Evolutionary conservation across 2,329 filamentous ascomycete genomes (phyloP), one percentile per base, ranked within the genome.

Genomic region (Fusarium cyanostomum): DNA sequence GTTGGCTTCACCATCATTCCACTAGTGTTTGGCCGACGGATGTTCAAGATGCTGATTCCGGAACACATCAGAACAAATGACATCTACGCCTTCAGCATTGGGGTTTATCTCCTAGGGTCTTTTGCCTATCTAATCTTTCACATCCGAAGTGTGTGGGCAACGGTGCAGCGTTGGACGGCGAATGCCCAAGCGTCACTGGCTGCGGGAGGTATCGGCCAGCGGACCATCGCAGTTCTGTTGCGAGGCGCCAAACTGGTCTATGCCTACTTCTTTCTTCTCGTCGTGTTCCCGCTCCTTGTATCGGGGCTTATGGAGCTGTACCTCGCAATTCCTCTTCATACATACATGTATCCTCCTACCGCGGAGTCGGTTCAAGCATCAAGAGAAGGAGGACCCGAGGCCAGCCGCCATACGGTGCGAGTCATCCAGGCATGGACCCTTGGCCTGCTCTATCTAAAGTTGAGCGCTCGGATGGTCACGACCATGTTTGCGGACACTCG

Each of bases 391-490:
- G 65, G 53, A 5, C 57, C 68, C 6, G 67, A 70, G 45, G 69
- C 65, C 7, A 74, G 74, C 12, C 73, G 74, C 4, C 92, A 96
- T 72, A 91, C 89, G 8, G 86, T 98, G 37, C 90, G 96, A 62
- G 84, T 98, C 60, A 89, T 98, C 37, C 94, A 98, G 73, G 89
- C 94, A 56, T 99, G 94, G 93, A 96, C 94, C 0, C 82, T 99
- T 1, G 95, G 95, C 5, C 85, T 99, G 18, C 83, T 99, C 4
- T 97, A 97, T 75, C 84, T 96, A 27, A 94, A 96, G 64, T 87
- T 98, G 69, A 86, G 86, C 1, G 84, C 87, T 13, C 89, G 90
- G 34, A 79, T 92, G 69, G 82, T 93, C 24, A 82, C 89, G 18
- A 81, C 90, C 11, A 84, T 89, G 70, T 84, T 92, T 62, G 86